Conservation (phyloP, 345 rosid genomes). For the Cardamine occulta region DNA sequence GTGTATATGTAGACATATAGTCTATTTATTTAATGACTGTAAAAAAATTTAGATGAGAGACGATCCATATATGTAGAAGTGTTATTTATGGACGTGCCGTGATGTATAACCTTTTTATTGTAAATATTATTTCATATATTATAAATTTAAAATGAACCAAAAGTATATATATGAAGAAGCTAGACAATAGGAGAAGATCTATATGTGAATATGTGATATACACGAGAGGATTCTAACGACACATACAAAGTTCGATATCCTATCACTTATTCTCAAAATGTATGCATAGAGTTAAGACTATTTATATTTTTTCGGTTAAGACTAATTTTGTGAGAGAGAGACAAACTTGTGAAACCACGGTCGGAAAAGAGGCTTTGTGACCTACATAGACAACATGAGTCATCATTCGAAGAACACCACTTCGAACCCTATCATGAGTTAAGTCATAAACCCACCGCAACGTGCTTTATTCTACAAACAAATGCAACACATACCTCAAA, state of each 20-base stretch:
- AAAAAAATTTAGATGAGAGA: constrained; percentile 3
- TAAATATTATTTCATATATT: background rate
- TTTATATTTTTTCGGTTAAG: too few relatives aligned
- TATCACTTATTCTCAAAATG: background rate
- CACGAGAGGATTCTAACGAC: background rate
- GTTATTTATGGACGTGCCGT: background rate
- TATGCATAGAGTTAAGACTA: background rate
- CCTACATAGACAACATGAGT: background rate
- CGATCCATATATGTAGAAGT: background rate
- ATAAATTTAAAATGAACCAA: background rate
- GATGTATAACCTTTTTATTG: background rate
- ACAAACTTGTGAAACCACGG: too few relatives aligned
- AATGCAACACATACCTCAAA: background rate
- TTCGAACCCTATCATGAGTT: background rate
- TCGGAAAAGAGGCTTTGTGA: too few relatives aligned
- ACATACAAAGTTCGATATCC: background rate
- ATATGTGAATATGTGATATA: too few relatives aligned
- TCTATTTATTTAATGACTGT: background rate
- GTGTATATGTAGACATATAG: background rate
- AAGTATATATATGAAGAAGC: background rate
- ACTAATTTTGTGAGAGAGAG: too few relatives aligned
- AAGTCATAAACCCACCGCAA: background rate
- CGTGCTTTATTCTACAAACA: background rate
- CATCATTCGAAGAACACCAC: background rate
- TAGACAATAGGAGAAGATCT: background rate